These are phyloP conservation scores for Strobilomyces echinocephalus DNA, from an alignment of 768 basidiomycete species.

Conservation along the genomic window DNA sequence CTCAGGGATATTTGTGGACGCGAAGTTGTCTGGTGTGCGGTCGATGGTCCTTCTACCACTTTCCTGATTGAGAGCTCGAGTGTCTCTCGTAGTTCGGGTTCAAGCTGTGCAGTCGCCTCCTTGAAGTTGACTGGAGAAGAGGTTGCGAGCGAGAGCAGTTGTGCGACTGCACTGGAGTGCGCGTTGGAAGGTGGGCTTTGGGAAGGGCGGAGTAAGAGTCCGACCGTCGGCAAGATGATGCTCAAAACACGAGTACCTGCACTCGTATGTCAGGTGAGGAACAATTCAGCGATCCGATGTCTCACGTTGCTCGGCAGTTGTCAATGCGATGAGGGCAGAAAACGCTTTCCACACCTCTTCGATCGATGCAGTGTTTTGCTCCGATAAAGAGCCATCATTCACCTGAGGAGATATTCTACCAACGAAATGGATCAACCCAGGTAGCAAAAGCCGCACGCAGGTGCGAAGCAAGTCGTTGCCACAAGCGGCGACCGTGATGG, in stretches of 20 bases:
- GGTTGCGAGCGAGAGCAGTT: constrained; percentile 70
- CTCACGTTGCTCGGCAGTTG: constrained; percentile 62
- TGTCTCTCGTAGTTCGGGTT: constrained; percentile 48
- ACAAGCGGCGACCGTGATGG: constrained; percentile 69
- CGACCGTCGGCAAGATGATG: constrained; percentile 70
- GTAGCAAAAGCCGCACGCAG: constrained; percentile 67
- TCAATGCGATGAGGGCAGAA: constrained; percentile 51
- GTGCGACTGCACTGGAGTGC: constrained; percentile 56
- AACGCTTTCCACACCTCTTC: constrained; percentile 84
- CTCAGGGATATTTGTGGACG: constrained; percentile 79
- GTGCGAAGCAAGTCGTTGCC: constrained; percentile 65
- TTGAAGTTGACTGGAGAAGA: constrained; percentile 74
- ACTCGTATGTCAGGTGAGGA: constrained; percentile 10
- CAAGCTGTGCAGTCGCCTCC: constrained; percentile 70
- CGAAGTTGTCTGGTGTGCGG: constrained; percentile 32
- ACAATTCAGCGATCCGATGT: constrained; percentile 7
- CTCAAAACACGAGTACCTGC: constrained; percentile 64
- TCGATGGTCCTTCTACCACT: constrained; percentile 51
- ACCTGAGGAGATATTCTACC: constrained; percentile 60
- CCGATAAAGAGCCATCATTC: constrained; percentile 52
- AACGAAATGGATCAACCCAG: constrained; percentile 76
- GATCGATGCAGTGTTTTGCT: constrained; percentile 56
- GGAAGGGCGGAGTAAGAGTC: constrained; percentile 60
- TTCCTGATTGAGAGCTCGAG: constrained; percentile 78
- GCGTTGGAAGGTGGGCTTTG: constrained; percentile 40